Conservation (phyloP, 2,329 filamentous ascomycete genomes). For the Fusarium scirpi region DNA sequence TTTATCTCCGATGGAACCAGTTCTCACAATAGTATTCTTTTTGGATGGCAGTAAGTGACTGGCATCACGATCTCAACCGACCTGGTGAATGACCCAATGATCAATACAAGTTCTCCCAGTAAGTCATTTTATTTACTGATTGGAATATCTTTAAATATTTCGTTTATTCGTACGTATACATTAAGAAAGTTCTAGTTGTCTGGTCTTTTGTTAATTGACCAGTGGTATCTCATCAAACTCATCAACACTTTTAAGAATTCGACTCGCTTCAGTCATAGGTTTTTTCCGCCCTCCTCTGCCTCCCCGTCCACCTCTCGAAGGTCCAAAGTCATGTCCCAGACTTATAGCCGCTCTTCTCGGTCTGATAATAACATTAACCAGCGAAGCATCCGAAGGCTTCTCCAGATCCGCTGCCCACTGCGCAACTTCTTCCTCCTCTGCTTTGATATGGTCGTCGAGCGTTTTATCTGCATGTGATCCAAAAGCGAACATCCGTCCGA, state of each 20-base stretch:
- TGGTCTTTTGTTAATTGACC: not conserved
- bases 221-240: constrained; percentile 6
- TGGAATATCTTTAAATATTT: not conserved
- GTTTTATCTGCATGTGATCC: not conserved
- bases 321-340: not conserved
- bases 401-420: constrained; percentile 14
- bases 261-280: constrained; percentile 12
- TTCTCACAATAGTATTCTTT: too few relatives aligned
- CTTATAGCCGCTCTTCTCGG: constrained; percentile 9
- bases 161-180: not conserved
- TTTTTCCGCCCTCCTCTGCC: not conserved
- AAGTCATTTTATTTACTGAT: too few relatives aligned
- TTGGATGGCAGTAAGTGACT: too few relatives aligned
- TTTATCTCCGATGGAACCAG: too few relatives aligned
- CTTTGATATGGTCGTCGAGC: constrained; percentile 18
- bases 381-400: not conserved
- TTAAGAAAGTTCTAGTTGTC: not conserved
- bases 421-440: constrained; percentile 12
- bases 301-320: not conserved
- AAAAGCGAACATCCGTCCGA: constrained; percentile 18
- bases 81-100: too few relatives aligned
- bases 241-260: constrained; percentile 23
- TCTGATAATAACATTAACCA: not conserved
- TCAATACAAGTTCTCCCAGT: too few relatives aligned
- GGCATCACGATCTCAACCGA: too few relatives aligned